Percentiles rank a stretch among this genome's conserved stretches.
Evolutionary conservation across 164 flowering plant species (phyloP).

Genomic region (Nelumbo lutea): DNA sequence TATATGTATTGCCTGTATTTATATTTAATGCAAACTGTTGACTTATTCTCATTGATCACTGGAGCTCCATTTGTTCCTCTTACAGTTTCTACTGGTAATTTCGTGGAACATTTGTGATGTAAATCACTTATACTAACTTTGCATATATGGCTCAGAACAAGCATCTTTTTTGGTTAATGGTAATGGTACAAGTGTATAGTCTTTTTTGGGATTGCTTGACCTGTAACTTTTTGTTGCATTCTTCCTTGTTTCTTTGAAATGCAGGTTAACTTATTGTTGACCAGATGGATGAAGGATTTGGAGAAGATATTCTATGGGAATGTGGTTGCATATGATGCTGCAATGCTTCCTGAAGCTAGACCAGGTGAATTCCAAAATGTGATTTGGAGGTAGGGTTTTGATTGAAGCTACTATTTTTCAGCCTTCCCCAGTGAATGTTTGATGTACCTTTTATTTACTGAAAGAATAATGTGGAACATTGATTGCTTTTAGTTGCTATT

Average conservation of each 20-base stretch:
- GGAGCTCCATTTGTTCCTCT: too few relatives aligned
- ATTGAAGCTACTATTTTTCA: background rate
- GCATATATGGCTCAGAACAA: too few relatives aligned
- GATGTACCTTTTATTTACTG: background rate
- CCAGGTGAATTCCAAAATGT: slow-evolving; percentile 56
- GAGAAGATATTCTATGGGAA: slow-evolving; percentile 97
- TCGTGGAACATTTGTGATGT: too few relatives aligned
- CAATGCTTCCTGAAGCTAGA: slow-evolving; percentile 79
- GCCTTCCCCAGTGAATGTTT: background rate
- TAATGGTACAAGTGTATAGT: too few relatives aligned
- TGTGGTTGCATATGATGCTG: slow-evolving; percentile 90
- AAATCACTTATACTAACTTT: too few relatives aligned
- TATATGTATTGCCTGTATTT: too few relatives aligned
- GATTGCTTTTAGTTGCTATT: too few relatives aligned
- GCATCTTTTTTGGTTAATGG: too few relatives aligned
- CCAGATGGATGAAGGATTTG: slow-evolving; percentile 91
- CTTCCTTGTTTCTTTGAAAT: slow-evolving; percentile 2
- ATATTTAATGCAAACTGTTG: too few relatives aligned
- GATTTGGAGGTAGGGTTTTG: slow-evolving; percentile 66
- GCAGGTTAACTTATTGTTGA: slow-evolving; percentile 83
- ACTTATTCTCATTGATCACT: too few relatives aligned
- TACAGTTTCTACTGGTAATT: too few relatives aligned
- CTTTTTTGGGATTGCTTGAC: background rate
- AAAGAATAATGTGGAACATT: too few relatives aligned
- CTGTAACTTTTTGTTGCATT: background rate